Base-by-base conservation (phyloP, 2,329 filamentous ascomycete genomes). In the Cladosporium austrohemisphaericum region DNA sequence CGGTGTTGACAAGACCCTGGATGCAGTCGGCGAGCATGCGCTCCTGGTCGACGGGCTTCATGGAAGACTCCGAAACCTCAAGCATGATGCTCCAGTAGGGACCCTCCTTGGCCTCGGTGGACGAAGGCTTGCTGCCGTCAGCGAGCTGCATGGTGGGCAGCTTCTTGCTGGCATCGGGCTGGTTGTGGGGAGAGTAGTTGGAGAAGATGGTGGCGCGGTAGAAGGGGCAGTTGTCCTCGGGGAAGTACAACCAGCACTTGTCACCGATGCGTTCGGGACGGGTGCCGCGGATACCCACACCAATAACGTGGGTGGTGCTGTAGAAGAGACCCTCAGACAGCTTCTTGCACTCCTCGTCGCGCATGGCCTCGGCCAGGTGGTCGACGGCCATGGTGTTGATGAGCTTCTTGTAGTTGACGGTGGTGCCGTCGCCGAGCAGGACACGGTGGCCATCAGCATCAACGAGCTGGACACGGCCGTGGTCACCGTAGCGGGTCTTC, bases 11-110 rank as follows among this genome's bases (percentile, higher is more conserved):
- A 43, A 97, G 85, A 65, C 93, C 93, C 75, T 95, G 87, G 69
- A 98, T 97, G 65, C 83, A 93, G 66, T 98, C 91, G 70, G 80
- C 81, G 63, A 98, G 78, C 55, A 98, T 74, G 70, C 85, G 95
- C 62, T 83, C 82, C 62, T 86, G 76, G 71, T 97, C 84, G 25
- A 97, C 91, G 31, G 90, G 88, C 81, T 98, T 98, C 85, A 95
- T 83, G 65, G 81, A 82, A 25, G 92, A 97, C 74, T 98, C 88
- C 25, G 93, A 97, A 54, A 98, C 86, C 74, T 98, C 93, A 61
- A 98, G 76, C 93, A 98, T 98, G 78, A 98, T 94, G 57, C 92
- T 97, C 93, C 93, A 98, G 83, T 98, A 98, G 33, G 93, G 93
- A 26, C 93, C 93, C 65, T 86, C 81, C 77, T 93, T 80, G 53